Evolutionary conservation across 2,329 filamentous ascomycete genomes (phyloP).

Genomic region (Corinectria fuckeliana): DNA sequence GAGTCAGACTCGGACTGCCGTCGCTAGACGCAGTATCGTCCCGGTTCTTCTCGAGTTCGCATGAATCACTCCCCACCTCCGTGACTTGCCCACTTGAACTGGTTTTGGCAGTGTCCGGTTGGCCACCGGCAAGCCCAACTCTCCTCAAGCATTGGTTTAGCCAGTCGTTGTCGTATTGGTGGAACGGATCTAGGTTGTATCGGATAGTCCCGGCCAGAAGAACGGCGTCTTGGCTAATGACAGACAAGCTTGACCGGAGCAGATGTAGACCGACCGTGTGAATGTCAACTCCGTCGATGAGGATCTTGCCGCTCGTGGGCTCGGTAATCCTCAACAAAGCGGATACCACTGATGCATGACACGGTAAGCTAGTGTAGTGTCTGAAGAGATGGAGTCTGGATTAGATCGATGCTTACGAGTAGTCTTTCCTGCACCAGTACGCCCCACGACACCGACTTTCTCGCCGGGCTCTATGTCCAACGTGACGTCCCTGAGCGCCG

Average conservation of each 20-base stretch:
- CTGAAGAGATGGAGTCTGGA: neutral
- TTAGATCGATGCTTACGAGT: slow-evolving; percentile 6
- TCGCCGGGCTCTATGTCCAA: slow-evolving; percentile 83
- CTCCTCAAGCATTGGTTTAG: slow-evolving; percentile 15
- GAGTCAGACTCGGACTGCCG: neutral
- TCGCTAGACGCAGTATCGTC: neutral
- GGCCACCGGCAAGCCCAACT: neutral
- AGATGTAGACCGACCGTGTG: slow-evolving; percentile 81
- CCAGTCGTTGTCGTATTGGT: slow-evolving; percentile 18
- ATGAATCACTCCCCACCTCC: neutral
- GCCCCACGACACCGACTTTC: slow-evolving; percentile 90
- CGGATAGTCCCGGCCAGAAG: slow-evolving; percentile 86
- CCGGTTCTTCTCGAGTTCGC: neutral
- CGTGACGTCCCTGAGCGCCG: slow-evolving; percentile 76
- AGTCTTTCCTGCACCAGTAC: slow-evolving; percentile 88
- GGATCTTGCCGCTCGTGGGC: slow-evolving; percentile 66
- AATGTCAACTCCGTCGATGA: slow-evolving; percentile 84
- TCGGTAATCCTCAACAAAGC: slow-evolving; percentile 31
- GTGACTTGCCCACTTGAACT: neutral
- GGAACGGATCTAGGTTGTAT: slow-evolving; percentile 85
- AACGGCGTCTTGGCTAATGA: slow-evolving; percentile 89
- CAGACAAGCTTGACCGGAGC: slow-evolving; percentile 84
- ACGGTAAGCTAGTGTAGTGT: neutral
- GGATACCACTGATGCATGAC: slow-evolving; percentile 3
- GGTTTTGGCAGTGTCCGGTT: neutral